A percentile compares a stretch with the other conserved stretches of the same genome.
phyloP scores from a whole-genome alignment of 1,139 yeast species.

The Candida gigantensis region DNA sequence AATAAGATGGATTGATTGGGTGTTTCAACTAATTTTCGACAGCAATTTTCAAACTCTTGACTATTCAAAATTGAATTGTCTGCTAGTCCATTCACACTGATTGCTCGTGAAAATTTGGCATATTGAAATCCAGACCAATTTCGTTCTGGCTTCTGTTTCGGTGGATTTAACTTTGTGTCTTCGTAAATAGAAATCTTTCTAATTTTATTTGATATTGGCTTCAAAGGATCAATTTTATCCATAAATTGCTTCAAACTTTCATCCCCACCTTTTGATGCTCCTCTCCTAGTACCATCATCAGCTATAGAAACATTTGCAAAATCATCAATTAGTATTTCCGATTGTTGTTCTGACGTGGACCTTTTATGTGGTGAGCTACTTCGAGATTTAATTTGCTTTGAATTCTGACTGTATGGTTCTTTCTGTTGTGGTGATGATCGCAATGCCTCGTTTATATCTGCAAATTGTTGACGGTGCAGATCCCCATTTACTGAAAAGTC shows the following conservation, averaged over 20 bases:
- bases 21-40: slow-evolving; percentile 10
- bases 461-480: background rate
- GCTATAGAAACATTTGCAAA: slow-evolving; percentile 41
- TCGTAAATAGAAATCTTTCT: slow-evolving; percentile 42
- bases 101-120: slow-evolving; percentile 1
- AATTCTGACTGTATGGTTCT: no score
- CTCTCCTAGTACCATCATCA: slow-evolving; percentile 8
- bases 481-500: slow-evolving; percentile 1
- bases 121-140: slow-evolving; percentile 28
- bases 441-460: slow-evolving; percentile 1
- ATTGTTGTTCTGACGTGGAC: slow-evolving; percentile 3
- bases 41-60: slow-evolving; percentile 12
- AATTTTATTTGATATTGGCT: slow-evolving; percentile 32
- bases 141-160: slow-evolving; percentile 26
- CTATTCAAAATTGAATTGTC: slow-evolving; percentile 3
- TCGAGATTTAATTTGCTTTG: no score
- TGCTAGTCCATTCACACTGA: background rate
- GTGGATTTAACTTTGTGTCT: slow-evolving; percentile 25
- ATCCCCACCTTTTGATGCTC: slow-evolving; percentile 5
- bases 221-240: slow-evolving; percentile 46
- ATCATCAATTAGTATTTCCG: slow-evolving; percentile 27
- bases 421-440: background rate
- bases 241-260: slow-evolving; percentile 35
- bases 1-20: slow-evolving; percentile 7
- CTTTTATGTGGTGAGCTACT: background rate